Percentiles rank a stretch among this genome's conserved stretches.
Evolutionary conservation across 495 filamentous ascomycete species (phyloP).

Genomic region (Antarctomyces pellizariae): DNA sequence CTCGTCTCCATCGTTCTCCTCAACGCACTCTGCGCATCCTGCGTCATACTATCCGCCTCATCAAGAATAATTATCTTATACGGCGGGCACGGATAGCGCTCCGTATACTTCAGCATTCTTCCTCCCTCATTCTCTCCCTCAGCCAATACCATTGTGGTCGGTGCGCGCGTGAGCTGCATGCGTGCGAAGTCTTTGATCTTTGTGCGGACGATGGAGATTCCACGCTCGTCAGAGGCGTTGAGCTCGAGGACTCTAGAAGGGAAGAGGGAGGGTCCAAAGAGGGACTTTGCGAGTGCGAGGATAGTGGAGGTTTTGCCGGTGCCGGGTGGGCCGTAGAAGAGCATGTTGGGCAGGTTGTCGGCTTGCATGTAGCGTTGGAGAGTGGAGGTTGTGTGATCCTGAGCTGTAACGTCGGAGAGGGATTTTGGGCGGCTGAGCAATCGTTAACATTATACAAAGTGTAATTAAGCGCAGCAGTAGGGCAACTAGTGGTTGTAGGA

Average conservation of each 20-base stretch:
- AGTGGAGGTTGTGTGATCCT: constrained; percentile 90
- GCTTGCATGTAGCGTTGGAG: constrained; percentile 83
- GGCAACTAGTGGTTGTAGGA: background rate
- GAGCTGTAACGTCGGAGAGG: constrained; percentile 82
- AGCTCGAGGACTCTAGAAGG: constrained; percentile 89
- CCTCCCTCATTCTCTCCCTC: no score
- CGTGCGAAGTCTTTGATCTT: constrained; percentile 97
- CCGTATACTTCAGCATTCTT: constrained; percentile 38
- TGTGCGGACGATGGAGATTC: constrained; percentile 89
- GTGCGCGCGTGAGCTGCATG: constrained; percentile 71
- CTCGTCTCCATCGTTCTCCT: constrained; percentile 96
- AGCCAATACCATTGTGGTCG: no score
- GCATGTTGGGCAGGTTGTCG: constrained; percentile 97
- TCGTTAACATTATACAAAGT: background rate
- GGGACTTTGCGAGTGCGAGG: constrained; percentile 81
- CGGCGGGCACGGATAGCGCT: constrained; percentile 76
- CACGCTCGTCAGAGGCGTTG: constrained; percentile 96
- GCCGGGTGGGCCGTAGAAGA: constrained; percentile 94
- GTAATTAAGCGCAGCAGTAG: constrained; percentile 4
- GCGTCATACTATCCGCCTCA: constrained; percentile 96
- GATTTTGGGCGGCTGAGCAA: constrained; percentile 62
- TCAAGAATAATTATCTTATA: constrained; percentile 98
- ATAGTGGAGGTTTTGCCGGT: constrained; percentile 99
- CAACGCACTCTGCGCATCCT: constrained; percentile 85
- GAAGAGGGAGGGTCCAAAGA: constrained; percentile 88